Evolutionary conservation across 306 rosid genomes (phyloP), one percentile per base, ranked within the genome.

Genomic region (Vigna trinervia): DNA sequence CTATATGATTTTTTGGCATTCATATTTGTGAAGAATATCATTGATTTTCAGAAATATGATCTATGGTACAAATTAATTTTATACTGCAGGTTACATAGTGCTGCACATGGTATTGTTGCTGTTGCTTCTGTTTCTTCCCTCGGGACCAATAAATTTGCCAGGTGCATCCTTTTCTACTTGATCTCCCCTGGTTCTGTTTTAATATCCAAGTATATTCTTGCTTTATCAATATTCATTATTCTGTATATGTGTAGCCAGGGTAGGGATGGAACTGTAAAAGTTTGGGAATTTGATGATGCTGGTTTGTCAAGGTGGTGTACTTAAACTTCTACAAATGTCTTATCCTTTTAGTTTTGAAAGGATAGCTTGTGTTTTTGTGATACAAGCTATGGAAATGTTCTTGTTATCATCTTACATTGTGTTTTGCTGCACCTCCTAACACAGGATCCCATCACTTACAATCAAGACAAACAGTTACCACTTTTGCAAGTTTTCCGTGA

Each of bases 201-300:
- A 39, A 13, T 8, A 4, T 43, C 26, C 5, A 10, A 32, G 22
- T 12, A 13, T 53, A 11, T 10, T 67, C n/a, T 59, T 34, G 8
- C 46, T 45, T 39, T 75, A 77, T 30, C 4, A 36, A 61, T 56
- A 50, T 77, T 85, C 68, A 30, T 52, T 62, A 43, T 51, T 64
- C 11, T 71, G 22, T 74, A 59, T 89, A 26, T 69, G 22, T 88
- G 80, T 80, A 95, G 99, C 87, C 99, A 92, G 90, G 97, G 99
- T 41, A 95, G 97, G 84, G 99, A 95, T 86, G 99, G 97, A 76
- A 90, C 97, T 26, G 88, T 92, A 6, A 95, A 95, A 87, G 80
- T 89, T 82, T 95, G 99, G 99, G 92, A 92, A 71, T 80, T 92
- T 43, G 85, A 73, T 79, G 89, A 85, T 48, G 88, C 96, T 61